Conservation (phyloP, 257 asterid genomes). For the Apocynum venetum region DNA sequence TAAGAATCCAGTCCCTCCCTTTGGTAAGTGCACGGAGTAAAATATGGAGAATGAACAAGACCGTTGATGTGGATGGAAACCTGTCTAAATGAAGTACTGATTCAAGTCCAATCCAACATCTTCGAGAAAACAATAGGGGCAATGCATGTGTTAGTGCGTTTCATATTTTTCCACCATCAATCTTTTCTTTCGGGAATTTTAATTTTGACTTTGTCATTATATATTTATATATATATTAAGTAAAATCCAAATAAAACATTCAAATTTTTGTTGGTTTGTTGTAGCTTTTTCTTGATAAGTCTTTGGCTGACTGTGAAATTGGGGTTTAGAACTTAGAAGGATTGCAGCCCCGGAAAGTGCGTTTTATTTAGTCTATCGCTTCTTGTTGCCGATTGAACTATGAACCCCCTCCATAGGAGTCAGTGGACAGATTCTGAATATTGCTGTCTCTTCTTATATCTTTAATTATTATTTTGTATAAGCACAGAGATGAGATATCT, state of each 20-base stretch:
- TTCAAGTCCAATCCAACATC: background rate
- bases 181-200: background rate
- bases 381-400: background rate
- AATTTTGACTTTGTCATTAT: background rate
- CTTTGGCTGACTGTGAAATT: too few relatives aligned
- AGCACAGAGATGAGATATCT: too few relatives aligned
- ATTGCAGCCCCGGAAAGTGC: background rate
- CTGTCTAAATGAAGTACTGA: background rate
- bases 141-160: background rate
- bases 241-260: too few relatives aligned
- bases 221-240: too few relatives aligned
- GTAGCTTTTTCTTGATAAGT: too few relatives aligned
- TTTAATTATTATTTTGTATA: too few relatives aligned
- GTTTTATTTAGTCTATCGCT: background rate
- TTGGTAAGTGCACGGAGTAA: too few relatives aligned
- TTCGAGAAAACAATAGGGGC: background rate
- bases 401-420: background rate
- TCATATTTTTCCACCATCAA: background rate
- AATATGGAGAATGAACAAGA: too few relatives aligned
- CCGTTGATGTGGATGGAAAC: conserved; percentile 18
- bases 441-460: background rate
- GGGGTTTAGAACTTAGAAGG: too few relatives aligned
- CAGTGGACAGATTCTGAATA: background rate
- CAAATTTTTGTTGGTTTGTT: too few relatives aligned
- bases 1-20: too few relatives aligned